A percentile compares a stretch with the other conserved stretches of the same genome.
phyloP scores from a whole-genome alignment of 1,284 basidiomycete genomes.

The Ceratobasidium sp. region DNA sequence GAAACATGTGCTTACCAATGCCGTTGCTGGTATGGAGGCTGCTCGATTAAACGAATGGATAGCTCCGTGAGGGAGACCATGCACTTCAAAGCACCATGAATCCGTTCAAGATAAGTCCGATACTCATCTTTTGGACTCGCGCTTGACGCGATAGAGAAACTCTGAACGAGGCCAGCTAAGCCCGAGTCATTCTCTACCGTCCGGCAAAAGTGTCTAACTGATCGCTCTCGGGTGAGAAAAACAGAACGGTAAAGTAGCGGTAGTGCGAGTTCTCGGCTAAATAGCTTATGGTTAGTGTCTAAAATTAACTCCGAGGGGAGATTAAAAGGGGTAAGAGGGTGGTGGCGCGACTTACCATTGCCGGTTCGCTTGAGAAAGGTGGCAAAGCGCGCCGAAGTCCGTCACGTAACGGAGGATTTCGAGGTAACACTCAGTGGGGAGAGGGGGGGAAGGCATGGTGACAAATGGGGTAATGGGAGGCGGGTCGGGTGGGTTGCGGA shows the following conservation, averaged over 20 bases:
- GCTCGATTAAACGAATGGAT: slow-evolving; percentile 31
- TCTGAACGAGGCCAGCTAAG: slow-evolving; percentile 20
- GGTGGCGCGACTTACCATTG: slow-evolving; percentile 34
- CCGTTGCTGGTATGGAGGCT: slow-evolving; percentile 41
- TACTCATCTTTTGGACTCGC: slow-evolving; percentile 26
- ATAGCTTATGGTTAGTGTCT: slow-evolving; percentile 1
- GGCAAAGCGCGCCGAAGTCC: neutral
- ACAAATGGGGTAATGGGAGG: slow-evolving; percentile 2
- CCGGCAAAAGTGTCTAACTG: slow-evolving; percentile 32
- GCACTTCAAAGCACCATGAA: slow-evolving; percentile 22
- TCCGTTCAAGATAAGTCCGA: slow-evolving; percentile 5
- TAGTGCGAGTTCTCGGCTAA: slow-evolving; percentile 32
- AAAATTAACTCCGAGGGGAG: neutral
- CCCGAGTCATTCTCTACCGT: neutral
- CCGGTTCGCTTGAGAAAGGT: slow-evolving; percentile 14
- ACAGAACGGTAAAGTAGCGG: slow-evolving; percentile 39
- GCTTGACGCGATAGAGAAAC: slow-evolving; percentile 28
- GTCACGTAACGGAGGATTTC: slow-evolving; percentile 31
- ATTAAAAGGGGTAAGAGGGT: neutral
- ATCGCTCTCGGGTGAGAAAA: slow-evolving; percentile 22
- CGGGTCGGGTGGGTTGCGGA: slow-evolving; percentile 14
- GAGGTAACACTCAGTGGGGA: slow-evolving; percentile 33
- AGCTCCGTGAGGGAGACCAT: slow-evolving; percentile 36
- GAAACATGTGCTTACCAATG: slow-evolving; percentile 29
- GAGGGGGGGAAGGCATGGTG: slow-evolving; percentile 15